Percentiles rank a stretch among this genome's conserved stretches.
These are phyloP conservation scores for Sechiopsis laciniata DNA, from an alignment of 306 rosid genomes.

Conservation along the genomic window DNA sequence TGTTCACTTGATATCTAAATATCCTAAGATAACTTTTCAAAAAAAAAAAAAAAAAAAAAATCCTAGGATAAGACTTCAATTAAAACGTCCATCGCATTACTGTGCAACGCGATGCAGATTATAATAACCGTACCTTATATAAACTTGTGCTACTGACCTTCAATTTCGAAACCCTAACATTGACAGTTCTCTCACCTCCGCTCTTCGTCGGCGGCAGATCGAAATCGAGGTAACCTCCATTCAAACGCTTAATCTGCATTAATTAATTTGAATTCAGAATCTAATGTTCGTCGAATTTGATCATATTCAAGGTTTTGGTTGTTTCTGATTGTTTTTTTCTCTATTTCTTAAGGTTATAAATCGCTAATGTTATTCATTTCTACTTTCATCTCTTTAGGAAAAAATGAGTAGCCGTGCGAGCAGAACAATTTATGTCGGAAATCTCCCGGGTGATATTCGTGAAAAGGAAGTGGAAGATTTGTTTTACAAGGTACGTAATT, in stretches of 20 bases:
- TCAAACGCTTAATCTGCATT: not conserved
- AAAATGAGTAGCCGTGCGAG: conserved; percentile 82
- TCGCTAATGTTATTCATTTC: not conserved
- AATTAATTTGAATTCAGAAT: not conserved
- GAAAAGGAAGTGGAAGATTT: conserved; percentile 98
- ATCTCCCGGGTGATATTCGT: conserved; percentile 96
- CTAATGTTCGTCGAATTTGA: not conserved
- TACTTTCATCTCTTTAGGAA: conserved; percentile 22
- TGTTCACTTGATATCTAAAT: no score
- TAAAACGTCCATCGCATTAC: no score
- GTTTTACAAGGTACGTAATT: conserved; percentile 60
- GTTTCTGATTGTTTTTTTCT: not conserved
- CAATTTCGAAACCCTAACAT: conserved; percentile 38
- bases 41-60: no score
- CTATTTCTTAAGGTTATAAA: not conserved
- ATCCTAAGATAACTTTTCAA: no score
- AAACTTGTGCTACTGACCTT: not conserved
- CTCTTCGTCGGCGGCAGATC: conserved; percentile 24
- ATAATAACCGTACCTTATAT: not conserved
- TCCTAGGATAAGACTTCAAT: no score
- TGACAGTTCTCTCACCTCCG: conserved; percentile 12
- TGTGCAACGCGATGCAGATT: no score
- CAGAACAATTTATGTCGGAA: conserved; percentile 94
- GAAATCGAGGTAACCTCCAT: conserved; percentile 32
- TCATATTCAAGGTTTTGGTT: not conserved